A percentile compares a stretch with the other conserved stretches of the same genome.
These are phyloP conservation scores for Hsuehochloa calcarea DNA, from an alignment of 176 grass and related monocot genomes.

Conservation along the genomic window DNA sequence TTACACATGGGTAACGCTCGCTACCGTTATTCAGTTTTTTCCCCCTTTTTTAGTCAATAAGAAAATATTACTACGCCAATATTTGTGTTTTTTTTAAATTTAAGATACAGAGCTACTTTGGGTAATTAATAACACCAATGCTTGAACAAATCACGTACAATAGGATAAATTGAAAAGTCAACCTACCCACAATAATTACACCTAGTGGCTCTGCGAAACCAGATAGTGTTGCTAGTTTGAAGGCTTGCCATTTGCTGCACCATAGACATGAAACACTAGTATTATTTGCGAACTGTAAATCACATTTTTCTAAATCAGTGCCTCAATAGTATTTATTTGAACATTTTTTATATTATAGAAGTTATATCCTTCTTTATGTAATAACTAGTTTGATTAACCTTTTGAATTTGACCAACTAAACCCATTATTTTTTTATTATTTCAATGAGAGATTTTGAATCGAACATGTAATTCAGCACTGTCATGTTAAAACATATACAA, in stretches of 20 bases:
- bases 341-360: not conserved
- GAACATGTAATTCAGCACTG: not conserved
- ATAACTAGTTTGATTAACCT: not conserved
- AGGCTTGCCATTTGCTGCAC: conserved; percentile 97
- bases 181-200: conserved; percentile 84
- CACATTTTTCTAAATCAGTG: conserved; percentile 14
- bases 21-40: not conserved
- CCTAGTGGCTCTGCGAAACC: conserved; percentile 93
- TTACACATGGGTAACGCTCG: not conserved
- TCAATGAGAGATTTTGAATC: not conserved
- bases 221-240: conserved; percentile 88
- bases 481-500: not conserved
- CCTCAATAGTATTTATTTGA: not conserved
- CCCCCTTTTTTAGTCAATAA: not conserved
- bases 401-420: not conserved
- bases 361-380: not conserved
- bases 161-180: conserved; percentile 10
- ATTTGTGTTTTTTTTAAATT: not conserved
- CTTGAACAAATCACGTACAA: not conserved
- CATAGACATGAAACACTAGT: conserved; percentile 35
- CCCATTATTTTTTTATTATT: not conserved
- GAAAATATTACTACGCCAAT: not conserved
- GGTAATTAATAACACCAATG: not conserved
- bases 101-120: not conserved
- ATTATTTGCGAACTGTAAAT: not conserved